These are phyloP conservation scores for Austroboletus eburneus DNA, from an alignment of 768 basidiomycete species.

Conservation along the genomic window DNA sequence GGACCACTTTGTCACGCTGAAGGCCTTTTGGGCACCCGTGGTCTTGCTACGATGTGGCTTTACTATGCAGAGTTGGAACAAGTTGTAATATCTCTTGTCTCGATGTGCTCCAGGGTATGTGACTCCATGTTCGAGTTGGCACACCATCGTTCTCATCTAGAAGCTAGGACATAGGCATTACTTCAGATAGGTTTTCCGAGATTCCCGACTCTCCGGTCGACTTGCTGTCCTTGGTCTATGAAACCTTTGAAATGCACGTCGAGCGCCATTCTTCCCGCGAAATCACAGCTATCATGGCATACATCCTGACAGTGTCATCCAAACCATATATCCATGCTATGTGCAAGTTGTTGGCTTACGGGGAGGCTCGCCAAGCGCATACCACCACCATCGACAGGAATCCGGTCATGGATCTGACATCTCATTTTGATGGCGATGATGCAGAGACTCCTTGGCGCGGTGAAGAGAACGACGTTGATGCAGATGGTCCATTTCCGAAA, in stretches of 20 bases:
- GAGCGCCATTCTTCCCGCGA: constrained; percentile 46
- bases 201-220: constrained; percentile 44
- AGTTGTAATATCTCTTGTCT: constrained; percentile 47
- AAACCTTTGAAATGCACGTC: constrained; percentile 49
- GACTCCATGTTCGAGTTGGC: neutral
- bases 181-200: constrained; percentile 38
- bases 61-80: constrained; percentile 50
- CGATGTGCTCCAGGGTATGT: constrained; percentile 58
- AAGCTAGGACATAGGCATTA: constrained; percentile 25
- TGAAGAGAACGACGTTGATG: constrained; percentile 37
- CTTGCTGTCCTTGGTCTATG: constrained; percentile 61
- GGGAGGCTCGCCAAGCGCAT: constrained; percentile 28
- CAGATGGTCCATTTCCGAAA: constrained; percentile 47
- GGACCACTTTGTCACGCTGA: constrained; percentile 35
- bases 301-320: constrained; percentile 61
- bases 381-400: constrained; percentile 9
- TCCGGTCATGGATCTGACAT: constrained; percentile 14
- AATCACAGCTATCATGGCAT: constrained; percentile 57
- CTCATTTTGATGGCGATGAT: constrained; percentile 28
- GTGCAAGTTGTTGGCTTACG: constrained; percentile 56
- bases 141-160: constrained; percentile 3
- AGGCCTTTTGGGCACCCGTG: constrained; percentile 15
- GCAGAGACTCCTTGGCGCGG: constrained; percentile 38
- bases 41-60: constrained; percentile 44
- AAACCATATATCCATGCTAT: constrained; percentile 57